A percentile compares a stretch with the other conserved stretches of the same genome.
phyloP scores from a whole-genome alignment of 169 alveolate species.

The Amoebophrya sp. region DNA sequence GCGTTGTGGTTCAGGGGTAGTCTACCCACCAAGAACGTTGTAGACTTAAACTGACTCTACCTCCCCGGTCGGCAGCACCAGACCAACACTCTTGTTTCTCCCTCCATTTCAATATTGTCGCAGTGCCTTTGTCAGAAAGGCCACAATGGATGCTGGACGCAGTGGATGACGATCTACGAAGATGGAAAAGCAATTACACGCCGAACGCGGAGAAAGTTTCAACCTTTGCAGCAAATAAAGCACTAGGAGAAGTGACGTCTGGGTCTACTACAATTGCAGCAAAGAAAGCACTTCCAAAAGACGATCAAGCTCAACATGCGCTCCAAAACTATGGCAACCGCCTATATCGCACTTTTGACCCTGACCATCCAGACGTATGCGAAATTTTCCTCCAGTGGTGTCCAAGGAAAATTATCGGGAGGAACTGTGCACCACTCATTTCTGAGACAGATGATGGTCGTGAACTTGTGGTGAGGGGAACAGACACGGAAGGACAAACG shows the following conservation, averaged over 20 bases:
- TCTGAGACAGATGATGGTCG: neutral
- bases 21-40: too few relatives aligned
- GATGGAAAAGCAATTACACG: neutral
- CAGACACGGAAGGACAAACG: too few relatives aligned
- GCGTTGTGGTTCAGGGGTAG: too few relatives aligned
- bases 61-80: too few relatives aligned
- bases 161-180: neutral
- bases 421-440: neutral
- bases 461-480: too few relatives aligned
- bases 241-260: neutral
- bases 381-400: neutral
- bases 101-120: too few relatives aligned
- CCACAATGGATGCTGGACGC: conserved; percentile 4
- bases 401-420: neutral
- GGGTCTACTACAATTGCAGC: neutral
- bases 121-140: neutral
- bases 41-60: too few relatives aligned
- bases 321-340: neutral
- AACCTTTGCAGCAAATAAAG: neutral
- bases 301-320: neutral
- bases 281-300: neutral
- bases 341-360: neutral
- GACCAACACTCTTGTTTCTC: too few relatives aligned
- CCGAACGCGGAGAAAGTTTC: neutral
- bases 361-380: neutral